phyloP scores from a whole-genome alignment of 2,329 filamentous ascomycete genomes.

The Colletotrichum gloeosporioides region DNA sequence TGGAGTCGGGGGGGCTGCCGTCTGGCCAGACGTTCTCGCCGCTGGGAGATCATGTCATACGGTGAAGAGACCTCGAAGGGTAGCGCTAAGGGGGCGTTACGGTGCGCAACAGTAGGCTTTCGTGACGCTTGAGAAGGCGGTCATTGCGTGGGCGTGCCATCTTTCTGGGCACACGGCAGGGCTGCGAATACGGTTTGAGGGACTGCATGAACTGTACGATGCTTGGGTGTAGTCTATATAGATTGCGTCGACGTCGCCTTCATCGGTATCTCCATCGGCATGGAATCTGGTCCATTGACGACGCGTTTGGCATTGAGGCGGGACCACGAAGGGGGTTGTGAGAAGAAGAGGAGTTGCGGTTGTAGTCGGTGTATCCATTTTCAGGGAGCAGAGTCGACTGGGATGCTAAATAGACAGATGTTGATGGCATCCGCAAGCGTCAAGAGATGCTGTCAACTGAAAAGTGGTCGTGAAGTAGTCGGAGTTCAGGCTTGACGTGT shows the following conservation, averaged over 20 bases:
- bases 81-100: neutral
- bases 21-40: neutral
- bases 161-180: neutral
- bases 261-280: neutral
- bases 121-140: neutral
- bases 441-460: too few species aligned
- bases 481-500: too few species aligned
- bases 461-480: too few species aligned
- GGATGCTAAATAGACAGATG: accelerated
- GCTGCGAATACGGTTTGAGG: accelerated
- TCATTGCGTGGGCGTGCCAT: neutral
- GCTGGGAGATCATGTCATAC: neutral
- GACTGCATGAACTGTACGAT: neutral
- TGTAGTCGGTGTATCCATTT: neutral
- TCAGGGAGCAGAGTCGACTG: neutral
- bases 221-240: neutral
- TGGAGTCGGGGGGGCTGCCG: accelerated
- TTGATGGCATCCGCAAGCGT: accelerated
- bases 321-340: neutral
- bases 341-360: neutral
- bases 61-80: too few species aligned
- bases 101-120: neutral
- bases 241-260: neutral
- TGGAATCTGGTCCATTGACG: neutral
- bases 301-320: neutral